Evolutionary conservation across 371 early-diverging fungal genomes (phyloP).

Genomic region (Rhizopus stolonifer): DNA sequence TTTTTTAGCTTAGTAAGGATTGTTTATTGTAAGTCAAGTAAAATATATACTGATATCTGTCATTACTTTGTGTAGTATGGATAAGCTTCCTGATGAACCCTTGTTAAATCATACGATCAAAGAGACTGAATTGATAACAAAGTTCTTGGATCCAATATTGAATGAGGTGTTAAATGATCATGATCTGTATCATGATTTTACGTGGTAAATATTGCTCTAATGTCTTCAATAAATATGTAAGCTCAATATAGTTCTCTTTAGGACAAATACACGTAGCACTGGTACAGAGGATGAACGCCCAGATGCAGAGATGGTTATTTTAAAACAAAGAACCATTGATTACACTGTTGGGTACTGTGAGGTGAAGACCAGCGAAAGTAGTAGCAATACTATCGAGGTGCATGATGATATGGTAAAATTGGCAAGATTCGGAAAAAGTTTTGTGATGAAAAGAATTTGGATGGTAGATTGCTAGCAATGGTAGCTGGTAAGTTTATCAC

Average conservation of each 20-base stretch:
- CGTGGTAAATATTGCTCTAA: conserved; percentile 15
- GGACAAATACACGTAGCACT: conserved; percentile 15
- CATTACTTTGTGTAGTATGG: no score
- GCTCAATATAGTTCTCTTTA: conserved; percentile 16
- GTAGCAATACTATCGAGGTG: conserved; percentile 11
- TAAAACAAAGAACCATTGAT: conserved; percentile 14
- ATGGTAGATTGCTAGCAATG: conserved; percentile 11
- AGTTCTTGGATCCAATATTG: conserved; percentile 14
- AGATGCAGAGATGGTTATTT: conserved; percentile 16
- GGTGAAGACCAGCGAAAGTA: conserved; percentile 16
- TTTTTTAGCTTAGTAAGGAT: no score
- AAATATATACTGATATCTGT: no score
- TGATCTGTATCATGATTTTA: conserved; percentile 10
- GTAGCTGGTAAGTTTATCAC: conserved; percentile 18
- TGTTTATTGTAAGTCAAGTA: no score
- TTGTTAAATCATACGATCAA: conserved; percentile 18
- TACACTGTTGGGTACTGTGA: conserved; percentile 15
- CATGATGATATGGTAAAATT: conserved; percentile 8
- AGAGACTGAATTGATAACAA: conserved; percentile 19
- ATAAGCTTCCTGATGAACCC: conserved; percentile 17
- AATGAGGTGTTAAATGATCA: conserved; percentile 16
- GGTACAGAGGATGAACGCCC: conserved; percentile 17
- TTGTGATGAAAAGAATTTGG: conserved; percentile 17
- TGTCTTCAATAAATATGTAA: conserved; percentile 14
- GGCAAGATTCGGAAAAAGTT: conserved; percentile 13